phyloP scores from a whole-genome alignment of 306 rosid species.

The Lotus japonicus region DNA sequence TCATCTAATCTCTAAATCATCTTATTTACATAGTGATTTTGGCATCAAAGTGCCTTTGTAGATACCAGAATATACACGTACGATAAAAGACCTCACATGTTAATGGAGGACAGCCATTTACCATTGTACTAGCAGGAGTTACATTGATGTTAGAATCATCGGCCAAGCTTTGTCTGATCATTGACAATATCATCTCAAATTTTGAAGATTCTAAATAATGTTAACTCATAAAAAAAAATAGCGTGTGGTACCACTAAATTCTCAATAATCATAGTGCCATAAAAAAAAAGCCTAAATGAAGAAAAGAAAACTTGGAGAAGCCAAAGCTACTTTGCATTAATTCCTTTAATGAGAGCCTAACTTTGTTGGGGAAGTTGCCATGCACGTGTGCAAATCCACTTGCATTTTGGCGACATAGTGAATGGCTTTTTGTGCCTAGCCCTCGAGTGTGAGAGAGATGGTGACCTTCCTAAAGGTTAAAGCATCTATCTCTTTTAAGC shows the following conservation, averaged over 20 bases:
- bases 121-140: too few species aligned
- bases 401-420: conserved; percentile 25
- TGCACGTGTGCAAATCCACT: conserved; percentile 63
- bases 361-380: conserved; percentile 24
- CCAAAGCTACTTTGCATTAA: neutral
- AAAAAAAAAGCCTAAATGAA: neutral
- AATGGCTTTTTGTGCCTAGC: conserved; percentile 47
- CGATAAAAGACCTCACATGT: too few species aligned
- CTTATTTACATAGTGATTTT: too few species aligned
- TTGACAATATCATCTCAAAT: too few species aligned
- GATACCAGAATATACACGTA: too few species aligned
- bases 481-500: conserved; percentile 27
- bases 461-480: conserved; percentile 31
- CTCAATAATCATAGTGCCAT: neutral
- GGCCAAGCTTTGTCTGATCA: too few species aligned
- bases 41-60: too few species aligned
- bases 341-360: neutral
- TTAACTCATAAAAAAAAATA: neutral
- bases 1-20: too few species aligned
- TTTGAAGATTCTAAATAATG: neutral
- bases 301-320: neutral
- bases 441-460: conserved; percentile 47
- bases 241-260: neutral
- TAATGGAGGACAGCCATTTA: too few species aligned
- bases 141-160: too few species aligned